Base-by-base conservation (phyloP, 2,329 filamentous ascomycete species). In the Coniochaeta sp. region DNA sequence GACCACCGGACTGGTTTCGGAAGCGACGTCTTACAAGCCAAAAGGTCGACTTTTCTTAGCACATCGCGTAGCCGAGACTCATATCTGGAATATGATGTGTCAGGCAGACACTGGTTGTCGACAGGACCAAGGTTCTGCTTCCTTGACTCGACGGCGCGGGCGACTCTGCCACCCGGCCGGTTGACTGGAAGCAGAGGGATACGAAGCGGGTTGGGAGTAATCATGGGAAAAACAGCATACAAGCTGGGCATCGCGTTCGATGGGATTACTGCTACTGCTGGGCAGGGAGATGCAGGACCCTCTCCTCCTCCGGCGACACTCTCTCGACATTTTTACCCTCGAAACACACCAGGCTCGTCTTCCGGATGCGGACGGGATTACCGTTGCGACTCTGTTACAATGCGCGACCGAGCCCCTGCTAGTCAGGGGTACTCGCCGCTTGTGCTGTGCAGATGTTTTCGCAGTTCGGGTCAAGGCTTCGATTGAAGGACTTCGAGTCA, bases 31-130 rank as follows among this genome's bases (percentile, higher is more conserved):
- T 62, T 52, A 66, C 62, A 62, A 62, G 24, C n/a, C 47, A 62
- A 22, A 22, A 55, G 57, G 54, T 55, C 60, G 61, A 62, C 58
- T 56, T 19, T 28, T 50, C 67, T 62, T 62, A 57, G 69, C 65
- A 65, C 70, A 74, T 74, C 71, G 65, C 68, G 68, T 74, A 69
- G 70, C 70, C 67, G 67, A 65, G 58, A 65, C 66, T 63, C 62
- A 69, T 74, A 77, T 77, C 76, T 65, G 75, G 72, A 64, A 74
- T 77, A 72, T 70, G 57, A 64, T 66, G 65, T n/a, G 63, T 63
- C 67, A 70, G 66, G 71, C 70, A 70, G 76, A 73, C 77, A 78
- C 76, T 75, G 75, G 74, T 59, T 79, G 77, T 77, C 74, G 70
- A 75, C 72, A 73, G 71, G 71, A 30, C 67, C 65, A 69, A 65